Evolutionary conservation across 176 grass and related monocot species (phyloP).

Genomic region (Thalia dealbata): DNA sequence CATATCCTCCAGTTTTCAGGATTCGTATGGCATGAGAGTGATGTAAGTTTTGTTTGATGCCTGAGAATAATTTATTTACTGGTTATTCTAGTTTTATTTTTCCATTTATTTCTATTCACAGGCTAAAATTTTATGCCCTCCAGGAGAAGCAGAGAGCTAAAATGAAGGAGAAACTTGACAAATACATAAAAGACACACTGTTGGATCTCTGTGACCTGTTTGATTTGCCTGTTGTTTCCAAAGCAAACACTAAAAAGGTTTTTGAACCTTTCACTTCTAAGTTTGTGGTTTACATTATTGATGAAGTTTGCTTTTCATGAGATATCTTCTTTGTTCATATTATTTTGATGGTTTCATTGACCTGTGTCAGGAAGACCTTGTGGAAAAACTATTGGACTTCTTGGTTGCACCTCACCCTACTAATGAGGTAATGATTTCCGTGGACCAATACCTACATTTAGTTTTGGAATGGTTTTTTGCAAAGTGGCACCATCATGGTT

Average conservation of each 20-base stretch:
- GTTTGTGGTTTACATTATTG: conserved; percentile 1
- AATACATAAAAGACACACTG: conserved; percentile 68
- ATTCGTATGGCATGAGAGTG: conserved; percentile 58
- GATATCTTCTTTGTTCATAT: neutral
- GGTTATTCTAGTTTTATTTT: neutral
- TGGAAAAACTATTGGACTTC: conserved; percentile 81
- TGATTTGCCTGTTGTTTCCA: conserved; percentile 65
- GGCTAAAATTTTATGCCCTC: conserved; percentile 22
- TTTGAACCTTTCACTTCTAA: conserved; percentile 17
- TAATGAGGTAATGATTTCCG: conserved; percentile 39
- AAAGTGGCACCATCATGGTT: neutral
- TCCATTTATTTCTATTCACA: conserved; percentile 12
- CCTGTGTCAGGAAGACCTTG: conserved; percentile 67
- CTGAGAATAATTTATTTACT: neutral
- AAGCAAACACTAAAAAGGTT: conserved; percentile 75
- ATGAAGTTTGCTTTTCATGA: neutral
- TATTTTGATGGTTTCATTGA: neutral
- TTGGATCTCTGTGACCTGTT: conserved; percentile 76
- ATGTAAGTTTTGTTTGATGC: conserved; percentile 27
- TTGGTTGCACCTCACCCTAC: conserved; percentile 62
- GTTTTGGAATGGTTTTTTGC: neutral
- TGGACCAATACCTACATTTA: conserved; percentile 34
- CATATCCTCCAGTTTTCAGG: conserved; percentile 55
- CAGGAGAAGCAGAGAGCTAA: conserved; percentile 97
- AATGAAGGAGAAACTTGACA: conserved; percentile 96